Evolutionary conservation across 441 rosid genomes (phyloP).

Genomic region (Gossypium trilobum): DNA sequence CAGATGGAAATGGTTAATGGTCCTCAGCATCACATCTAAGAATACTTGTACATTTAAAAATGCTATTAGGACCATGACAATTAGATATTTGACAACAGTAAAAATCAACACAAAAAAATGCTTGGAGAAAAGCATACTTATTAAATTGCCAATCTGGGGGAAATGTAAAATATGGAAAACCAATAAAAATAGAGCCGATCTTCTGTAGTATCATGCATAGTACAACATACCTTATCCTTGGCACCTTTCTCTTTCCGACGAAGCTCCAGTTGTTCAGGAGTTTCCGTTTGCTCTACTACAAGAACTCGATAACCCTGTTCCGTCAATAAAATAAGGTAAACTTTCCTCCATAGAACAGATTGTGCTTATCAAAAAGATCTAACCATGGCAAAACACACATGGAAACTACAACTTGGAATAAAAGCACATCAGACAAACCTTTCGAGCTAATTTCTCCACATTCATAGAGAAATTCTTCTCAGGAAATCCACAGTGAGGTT

Average conservation of each 20-base stretch:
- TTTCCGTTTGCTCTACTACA: conserved; percentile 94
- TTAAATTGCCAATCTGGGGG: conserved; percentile 1
- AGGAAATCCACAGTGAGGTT: conserved; percentile 99
- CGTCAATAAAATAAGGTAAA: conserved; percentile 20
- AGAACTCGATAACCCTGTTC: conserved; percentile 94
- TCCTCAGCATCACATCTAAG: neutral
- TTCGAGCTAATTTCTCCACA: conserved; percentile 81
- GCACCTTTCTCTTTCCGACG: conserved; percentile 87
- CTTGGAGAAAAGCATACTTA: neutral
- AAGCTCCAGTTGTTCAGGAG: conserved; percentile 89
- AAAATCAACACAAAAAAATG: conserved; percentile 11
- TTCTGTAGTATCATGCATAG: conserved; percentile 7
- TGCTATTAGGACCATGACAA: neutral
- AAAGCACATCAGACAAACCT: conserved; percentile 43
- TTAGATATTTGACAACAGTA: neutral
- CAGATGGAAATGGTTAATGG: neutral
- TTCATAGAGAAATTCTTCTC: conserved; percentile 87
- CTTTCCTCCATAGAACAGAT: conserved; percentile 10
- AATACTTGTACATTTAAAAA: neutral
- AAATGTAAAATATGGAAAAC: neutral
- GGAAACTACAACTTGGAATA: conserved; percentile 13
- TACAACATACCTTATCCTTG: conserved; percentile 71
- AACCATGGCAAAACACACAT: neutral
- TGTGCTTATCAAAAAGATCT: conserved; percentile 14
- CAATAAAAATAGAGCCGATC: neutral